Percentiles rank a stretch among this genome's conserved stretches.
These are phyloP conservation scores for Russula sp. DNA, from an alignment of 768 basidiomycete species.

Conservation along the genomic window DNA sequence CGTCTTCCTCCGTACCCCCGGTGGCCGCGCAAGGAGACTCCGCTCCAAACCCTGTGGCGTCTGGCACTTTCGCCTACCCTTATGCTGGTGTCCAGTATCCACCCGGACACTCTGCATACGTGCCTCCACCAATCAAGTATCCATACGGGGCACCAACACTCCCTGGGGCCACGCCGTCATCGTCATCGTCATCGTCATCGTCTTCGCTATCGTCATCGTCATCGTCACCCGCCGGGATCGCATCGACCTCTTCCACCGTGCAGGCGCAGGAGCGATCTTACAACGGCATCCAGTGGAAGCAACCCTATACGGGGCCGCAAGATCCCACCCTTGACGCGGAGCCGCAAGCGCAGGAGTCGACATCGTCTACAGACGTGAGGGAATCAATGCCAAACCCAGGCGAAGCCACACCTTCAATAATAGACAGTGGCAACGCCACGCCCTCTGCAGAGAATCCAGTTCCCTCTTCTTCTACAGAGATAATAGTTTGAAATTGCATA, in stretches of 20 bases:
- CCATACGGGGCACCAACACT: slow-evolving; percentile 16
- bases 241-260: not conserved
- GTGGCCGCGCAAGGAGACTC: slow-evolving; percentile 7
- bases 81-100: slow-evolving; percentile 9
- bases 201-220: not conserved
- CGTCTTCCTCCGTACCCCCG: not conserved
- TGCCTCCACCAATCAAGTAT: slow-evolving; percentile 12
- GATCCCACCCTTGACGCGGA: not conserved
- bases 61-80: slow-evolving; percentile 14
- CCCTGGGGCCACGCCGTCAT: not conserved
- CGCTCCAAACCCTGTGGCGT: not conserved
- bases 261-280: slow-evolving; percentile 2
- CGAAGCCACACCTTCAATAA: not conserved
- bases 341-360: not conserved
- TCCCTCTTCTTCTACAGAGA: not conserved
- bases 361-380: not conserved
- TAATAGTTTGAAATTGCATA: not conserved
- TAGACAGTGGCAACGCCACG: not conserved
- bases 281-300: slow-evolving; percentile 17
- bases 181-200: not conserved
- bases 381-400: not conserved
- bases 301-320: slow-evolving; percentile 15
- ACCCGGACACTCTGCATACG: slow-evolving; percentile 19
- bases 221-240: not conserved
- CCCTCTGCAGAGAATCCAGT: not conserved